A percentile compares a stretch with the other conserved stretches of the same genome.
Evolutionary conservation across 2,329 filamentous ascomycete genomes (phyloP).

Genomic region (Dactylella cylindrospora): DNA sequence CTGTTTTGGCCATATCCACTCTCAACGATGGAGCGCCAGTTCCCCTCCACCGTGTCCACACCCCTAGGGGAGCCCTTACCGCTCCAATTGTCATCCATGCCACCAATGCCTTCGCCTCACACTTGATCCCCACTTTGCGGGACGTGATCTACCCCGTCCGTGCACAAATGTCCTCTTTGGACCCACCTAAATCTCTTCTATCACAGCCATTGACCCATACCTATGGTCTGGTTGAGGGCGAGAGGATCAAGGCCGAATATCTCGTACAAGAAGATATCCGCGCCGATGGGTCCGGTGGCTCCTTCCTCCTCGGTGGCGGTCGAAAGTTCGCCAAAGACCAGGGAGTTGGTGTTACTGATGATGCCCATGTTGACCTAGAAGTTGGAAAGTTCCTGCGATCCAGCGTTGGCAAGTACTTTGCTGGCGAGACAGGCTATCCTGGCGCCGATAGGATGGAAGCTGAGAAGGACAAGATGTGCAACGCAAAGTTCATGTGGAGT

Average conservation of each 20-base stretch:
- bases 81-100: constrained; percentile 65
- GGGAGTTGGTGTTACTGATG: constrained; percentile 62
- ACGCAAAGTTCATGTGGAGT: constrained; percentile 64
- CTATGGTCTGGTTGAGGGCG: constrained; percentile 64
- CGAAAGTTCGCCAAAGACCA: constrained; percentile 60
- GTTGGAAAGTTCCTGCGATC: constrained; percentile 61
- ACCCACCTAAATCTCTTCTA: constrained; percentile 57
- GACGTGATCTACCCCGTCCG: constrained; percentile 75
- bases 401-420: constrained; percentile 55
- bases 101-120: constrained; percentile 81
- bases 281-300: constrained; percentile 54
- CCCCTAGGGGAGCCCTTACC: constrained; percentile 54
- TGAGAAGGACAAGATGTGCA: constrained; percentile 54
- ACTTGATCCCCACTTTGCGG: constrained; percentile 68
- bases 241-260: constrained; percentile 66
- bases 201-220: constrained; percentile 58
- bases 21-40: constrained; percentile 37
- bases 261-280: constrained; percentile 67
- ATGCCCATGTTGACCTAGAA: constrained; percentile 59
- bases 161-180: constrained; percentile 70
- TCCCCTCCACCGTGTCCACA: constrained; percentile 54
- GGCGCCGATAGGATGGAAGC: constrained; percentile 49
- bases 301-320: constrained; percentile 72
- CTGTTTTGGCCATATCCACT: constrained; percentile 55
- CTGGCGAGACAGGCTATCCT: constrained; percentile 49